Evolutionary conservation across 78 protist species (phyloP).

Genomic region (Tieghemostelium lacteum): DNA sequence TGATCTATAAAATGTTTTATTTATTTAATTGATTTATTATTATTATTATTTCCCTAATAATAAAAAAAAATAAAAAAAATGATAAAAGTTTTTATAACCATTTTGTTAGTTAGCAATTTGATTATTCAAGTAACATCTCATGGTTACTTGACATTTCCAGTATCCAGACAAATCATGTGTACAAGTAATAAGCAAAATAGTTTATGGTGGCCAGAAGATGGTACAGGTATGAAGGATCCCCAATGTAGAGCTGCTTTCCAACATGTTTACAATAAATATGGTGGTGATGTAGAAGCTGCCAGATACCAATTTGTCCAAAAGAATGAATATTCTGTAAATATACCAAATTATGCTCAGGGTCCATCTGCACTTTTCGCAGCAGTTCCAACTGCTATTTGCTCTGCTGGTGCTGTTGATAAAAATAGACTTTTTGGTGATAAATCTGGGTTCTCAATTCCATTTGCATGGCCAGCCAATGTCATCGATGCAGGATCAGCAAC

Average conservation of each 20-base stretch:
- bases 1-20: too few species aligned
- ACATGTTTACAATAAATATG: slow-evolving; percentile 14
- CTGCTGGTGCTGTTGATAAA: neutral
- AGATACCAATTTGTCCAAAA: slow-evolving; percentile 52
- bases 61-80: too few species aligned
- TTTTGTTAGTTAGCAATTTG: too few species aligned
- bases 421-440: slow-evolving; percentile 16
- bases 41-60: too few species aligned
- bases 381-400: slow-evolving; percentile 14
- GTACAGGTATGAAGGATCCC: neutral
- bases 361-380: slow-evolving; percentile 43
- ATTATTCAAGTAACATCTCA: too few species aligned
- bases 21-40: too few species aligned
- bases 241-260: slow-evolving; percentile 39
- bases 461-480: slow-evolving; percentile 6
- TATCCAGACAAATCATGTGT: slow-evolving; percentile 38
- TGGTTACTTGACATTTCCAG: slow-evolving; percentile 40
- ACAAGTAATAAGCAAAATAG: neutral
- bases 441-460: slow-evolving; percentile 25
- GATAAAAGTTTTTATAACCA: too few species aligned
- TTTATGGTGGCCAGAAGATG: slow-evolving; percentile 34
- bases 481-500: too few species aligned
- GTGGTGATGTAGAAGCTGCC: neutral
- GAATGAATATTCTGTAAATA: slow-evolving; percentile 40
- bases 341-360: slow-evolving; percentile 55